Conservation (phyloP, 257 asterid genomes). For the Ilex aquifolium region DNA sequence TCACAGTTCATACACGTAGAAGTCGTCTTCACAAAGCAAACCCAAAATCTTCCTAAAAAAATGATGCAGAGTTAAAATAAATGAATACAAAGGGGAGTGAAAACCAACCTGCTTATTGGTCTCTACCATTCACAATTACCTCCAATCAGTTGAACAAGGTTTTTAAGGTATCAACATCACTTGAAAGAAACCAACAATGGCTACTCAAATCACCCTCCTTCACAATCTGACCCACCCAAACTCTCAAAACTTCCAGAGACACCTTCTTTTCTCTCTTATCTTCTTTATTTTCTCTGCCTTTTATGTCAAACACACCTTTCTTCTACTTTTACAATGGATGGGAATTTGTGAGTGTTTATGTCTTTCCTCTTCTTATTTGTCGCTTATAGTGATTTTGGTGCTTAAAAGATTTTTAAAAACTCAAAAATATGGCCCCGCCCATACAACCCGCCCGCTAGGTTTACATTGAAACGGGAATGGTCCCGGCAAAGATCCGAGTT, state of each 20-base stretch:
- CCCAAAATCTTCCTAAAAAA: constrained; percentile 14
- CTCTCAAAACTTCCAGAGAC: constrained; percentile 2
- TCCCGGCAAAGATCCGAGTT: too few species aligned
- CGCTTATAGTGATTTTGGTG: neutral
- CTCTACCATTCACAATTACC: constrained; percentile 9
- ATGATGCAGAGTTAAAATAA: constrained; percentile 11
- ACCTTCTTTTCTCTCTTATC: constrained; percentile 1
- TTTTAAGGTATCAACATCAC: constrained; percentile 22
- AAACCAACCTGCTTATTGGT: constrained; percentile 14
- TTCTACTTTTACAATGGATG: constrained; percentile 15
- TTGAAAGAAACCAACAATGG: too few species aligned
- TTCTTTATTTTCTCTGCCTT: constrained; percentile 1
- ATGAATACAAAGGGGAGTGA: neutral
- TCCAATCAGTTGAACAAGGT: constrained; percentile 18
- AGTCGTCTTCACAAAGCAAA: constrained; percentile 35
- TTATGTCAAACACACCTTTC: constrained; percentile 16
- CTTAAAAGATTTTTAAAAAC: neutral
- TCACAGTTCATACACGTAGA: constrained; percentile 39
- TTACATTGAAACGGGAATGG: too few species aligned
- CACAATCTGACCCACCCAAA: constrained; percentile 23
- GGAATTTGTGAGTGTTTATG: constrained; percentile 46
- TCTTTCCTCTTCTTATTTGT: neutral
- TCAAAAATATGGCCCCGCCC: too few species aligned
- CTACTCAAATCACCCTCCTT: constrained; percentile 12
- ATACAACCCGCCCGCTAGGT: too few species aligned